Base-by-base conservation (phyloP, 495 filamentous ascomycete genomes). In the Penicillium mononematosum region DNA sequence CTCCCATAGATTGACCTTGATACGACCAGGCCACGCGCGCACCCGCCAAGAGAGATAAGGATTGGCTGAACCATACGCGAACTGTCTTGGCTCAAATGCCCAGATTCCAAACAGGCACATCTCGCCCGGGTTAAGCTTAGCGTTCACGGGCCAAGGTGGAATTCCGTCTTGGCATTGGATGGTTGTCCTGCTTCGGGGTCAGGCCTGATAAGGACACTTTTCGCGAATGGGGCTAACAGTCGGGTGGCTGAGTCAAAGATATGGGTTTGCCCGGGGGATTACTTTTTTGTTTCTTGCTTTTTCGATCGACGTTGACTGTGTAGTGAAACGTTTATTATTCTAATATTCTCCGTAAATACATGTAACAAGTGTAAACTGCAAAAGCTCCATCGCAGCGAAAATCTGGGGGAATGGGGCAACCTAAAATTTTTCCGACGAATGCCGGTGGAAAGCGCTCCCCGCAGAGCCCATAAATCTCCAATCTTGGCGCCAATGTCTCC, bases 381-480 rank as follows among this genome's bases (percentile, higher is more conserved):
- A 34, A 34, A 34, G 20, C 12, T 10, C 14, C 39, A 14, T 16
- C 20, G 9, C 7, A 5, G 27, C 27, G 27, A 45, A 22, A 53
- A 34, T 36, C 27, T 14, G 41, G 42, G 27, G 29, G 20, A 45
- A 19, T 32, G 25, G 29, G n/a, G 51, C 39, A 44, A 32, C 25
- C 17, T 45, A 39, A 36, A 36, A 36, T 16, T 9, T 25, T n/a
- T 39, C 32, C 24, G 19, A 6, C 38, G 38, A 25, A 31, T 27
- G 22, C 52, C 52, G 52, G n/a, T 24, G 29, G 14, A 45, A 54
- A 54, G 29, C 52, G 31, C 42, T 24, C 52, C 52, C 52, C 52
- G 32, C 52, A 54, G 43, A 45, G 31, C 31, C 32, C 27, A 32
- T 14, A 34, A 31, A 10, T 22, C 2, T 19, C n/a, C 51, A 14